Evolutionary conservation across 306 rosid genomes (phyloP).

Genomic region (Malus orientalis): DNA sequence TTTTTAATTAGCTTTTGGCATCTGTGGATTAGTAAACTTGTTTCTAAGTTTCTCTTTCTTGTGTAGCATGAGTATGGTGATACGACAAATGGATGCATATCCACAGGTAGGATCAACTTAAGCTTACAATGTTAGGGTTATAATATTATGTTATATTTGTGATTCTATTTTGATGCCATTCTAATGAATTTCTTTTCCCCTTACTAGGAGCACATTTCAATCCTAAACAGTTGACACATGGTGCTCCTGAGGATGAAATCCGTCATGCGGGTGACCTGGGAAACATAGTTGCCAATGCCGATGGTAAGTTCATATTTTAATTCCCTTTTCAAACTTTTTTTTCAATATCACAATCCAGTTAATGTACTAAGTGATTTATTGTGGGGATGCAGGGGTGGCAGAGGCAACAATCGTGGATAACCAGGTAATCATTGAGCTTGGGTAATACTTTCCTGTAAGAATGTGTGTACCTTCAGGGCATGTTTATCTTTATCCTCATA

Average conservation of each 20-base stretch:
- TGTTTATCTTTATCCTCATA: not conserved
- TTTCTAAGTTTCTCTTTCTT: conserved; percentile 8
- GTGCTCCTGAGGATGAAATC: conserved; percentile 83
- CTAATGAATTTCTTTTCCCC: not conserved
- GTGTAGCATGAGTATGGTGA: conserved; percentile 90
- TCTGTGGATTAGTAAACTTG: not conserved
- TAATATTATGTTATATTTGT: not conserved
- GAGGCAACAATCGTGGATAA: conserved; percentile 65
- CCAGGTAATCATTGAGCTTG: conserved; percentile 44
- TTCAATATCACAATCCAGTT: not conserved
- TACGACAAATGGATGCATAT: conserved; percentile 95
- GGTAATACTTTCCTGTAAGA: not conserved
- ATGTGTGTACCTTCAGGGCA: not conserved
- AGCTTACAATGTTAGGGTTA: not conserved
- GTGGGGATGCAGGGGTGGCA: conserved; percentile 49
- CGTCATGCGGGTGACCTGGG: conserved; percentile 99
- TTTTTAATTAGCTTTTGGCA: conserved; percentile 7
- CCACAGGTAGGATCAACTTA: conserved; percentile 53
- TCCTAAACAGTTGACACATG: conserved; percentile 61
- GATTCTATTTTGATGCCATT: conserved; percentile 2
- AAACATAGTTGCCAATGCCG: conserved; percentile 79
- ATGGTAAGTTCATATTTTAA: conserved; percentile 33
- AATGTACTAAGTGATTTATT: conserved; percentile 3
- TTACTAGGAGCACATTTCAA: conserved; percentile 81
- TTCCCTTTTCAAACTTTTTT: not conserved